Evolutionary conservation across 306 rosid genomes (phyloP), one percentile per base, ranked within the genome.

Genomic region (Glycine soja): DNA sequence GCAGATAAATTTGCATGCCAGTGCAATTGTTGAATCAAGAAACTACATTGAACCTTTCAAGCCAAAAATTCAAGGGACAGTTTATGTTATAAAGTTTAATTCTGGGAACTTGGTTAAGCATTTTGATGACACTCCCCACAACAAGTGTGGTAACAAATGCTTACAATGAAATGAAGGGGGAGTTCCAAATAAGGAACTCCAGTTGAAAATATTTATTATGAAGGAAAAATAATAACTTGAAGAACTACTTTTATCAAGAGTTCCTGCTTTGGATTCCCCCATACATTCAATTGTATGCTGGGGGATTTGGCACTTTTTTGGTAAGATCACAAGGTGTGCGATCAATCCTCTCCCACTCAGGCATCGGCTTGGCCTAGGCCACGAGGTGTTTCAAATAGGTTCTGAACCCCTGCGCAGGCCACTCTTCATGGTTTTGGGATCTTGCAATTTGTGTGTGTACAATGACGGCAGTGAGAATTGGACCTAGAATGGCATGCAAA

Each of bases 231-330:
- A 56, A 79, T 15, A 80, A 48, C 46, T 68, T 69, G 61, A 57
- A 56, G 40, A 61, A 80, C 77, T 72, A 62, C 50, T 51, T 50
- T 72, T 71, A 71, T 71, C 78, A 63, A 50, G 79, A 61, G 70
- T 18, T 72, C 56, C 58, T 36, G 73, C 14, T 59, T 46, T 58
- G 32, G 63, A 71, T 15, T 52, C 50, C 54, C 53, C 8, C 56
- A 80, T 59, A 8, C 70, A 34, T 71, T 80, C 14, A 24, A 80
- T 18, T 36, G 36, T 18, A 70, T 70, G 70, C n/a, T 59, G 30
- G 53, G 72, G 45, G 48, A 59, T 59, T 70, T 50, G 54, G 11
- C 78, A 59, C 45, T 32, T 16, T 80, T 57, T 34, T 59, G 36
- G 71, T 45, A 61, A 80, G 73, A 63, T 24, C 45, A 15, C 6